Evolutionary conservation across 2,329 filamentous ascomycete genomes (phyloP).

Genomic region (Penicillium janthinellum): DNA sequence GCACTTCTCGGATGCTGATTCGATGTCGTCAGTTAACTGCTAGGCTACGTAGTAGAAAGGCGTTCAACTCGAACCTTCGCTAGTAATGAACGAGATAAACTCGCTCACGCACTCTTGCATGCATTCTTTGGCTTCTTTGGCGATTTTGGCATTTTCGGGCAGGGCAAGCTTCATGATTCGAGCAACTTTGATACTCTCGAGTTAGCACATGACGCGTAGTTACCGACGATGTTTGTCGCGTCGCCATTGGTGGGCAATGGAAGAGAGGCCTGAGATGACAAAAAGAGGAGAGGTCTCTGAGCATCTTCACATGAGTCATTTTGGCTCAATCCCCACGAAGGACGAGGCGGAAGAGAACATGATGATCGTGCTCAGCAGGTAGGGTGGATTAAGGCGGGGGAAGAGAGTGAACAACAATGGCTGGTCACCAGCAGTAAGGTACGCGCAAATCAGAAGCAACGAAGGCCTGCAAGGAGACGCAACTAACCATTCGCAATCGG

Average conservation of each 20-base stretch:
- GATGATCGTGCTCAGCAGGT: not conserved
- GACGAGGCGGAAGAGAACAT: not conserved
- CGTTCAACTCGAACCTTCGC: constrained; percentile 72
- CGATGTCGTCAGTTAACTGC: constrained; percentile 1
- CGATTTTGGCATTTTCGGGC: constrained; percentile 97
- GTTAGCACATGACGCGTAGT: constrained; percentile 23
- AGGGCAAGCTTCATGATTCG: constrained; percentile 98
- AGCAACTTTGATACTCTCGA: constrained; percentile 80
- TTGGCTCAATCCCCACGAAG: not conserved
- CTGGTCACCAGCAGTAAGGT: constrained; percentile 41
- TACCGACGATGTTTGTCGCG: not conserved
- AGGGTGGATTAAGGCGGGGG: constrained; percentile 26
- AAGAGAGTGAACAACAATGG: constrained; percentile 32
- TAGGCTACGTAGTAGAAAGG: not conserved
- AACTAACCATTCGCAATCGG: constrained; percentile 99
- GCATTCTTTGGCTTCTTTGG: constrained; percentile 98
- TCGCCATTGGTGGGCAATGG: not conserved
- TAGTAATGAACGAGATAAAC: constrained; percentile 99
- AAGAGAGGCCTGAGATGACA: not conserved
- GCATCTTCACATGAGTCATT: not conserved
- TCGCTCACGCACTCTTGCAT: constrained; percentile 99
- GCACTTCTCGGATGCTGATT: constrained; percentile 92
- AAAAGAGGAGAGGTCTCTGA: not conserved
- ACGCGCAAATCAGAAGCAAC: constrained; percentile 56
- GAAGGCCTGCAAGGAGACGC: constrained; percentile 41